Evolutionary conservation across 768 basidiomycete genomes (phyloP).

Genomic region (Boletus vermiculosoides): DNA sequence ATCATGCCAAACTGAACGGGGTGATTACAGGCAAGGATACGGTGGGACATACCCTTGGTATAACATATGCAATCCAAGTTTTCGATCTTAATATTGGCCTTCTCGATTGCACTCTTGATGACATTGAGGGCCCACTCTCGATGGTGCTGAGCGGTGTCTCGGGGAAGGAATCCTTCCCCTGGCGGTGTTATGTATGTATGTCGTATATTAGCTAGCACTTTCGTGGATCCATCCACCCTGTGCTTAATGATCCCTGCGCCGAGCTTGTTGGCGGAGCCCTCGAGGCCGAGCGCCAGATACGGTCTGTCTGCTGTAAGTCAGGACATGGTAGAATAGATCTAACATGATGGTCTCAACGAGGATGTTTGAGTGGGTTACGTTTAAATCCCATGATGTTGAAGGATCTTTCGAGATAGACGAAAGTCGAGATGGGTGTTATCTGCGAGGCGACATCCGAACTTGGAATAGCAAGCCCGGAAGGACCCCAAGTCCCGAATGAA

Average conservation of each 20-base stretch:
- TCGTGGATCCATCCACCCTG: conserved; percentile 63
- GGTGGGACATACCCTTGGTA: conserved; percentile 75
- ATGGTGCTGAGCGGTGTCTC: conserved; percentile 95
- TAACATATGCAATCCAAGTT: conserved; percentile 95
- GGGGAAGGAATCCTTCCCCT: conserved; percentile 94
- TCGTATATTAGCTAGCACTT: conserved; percentile 87
- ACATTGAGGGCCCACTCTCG: conserved; percentile 88
- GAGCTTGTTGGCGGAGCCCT: conserved; percentile 97
- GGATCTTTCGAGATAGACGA: conserved; percentile 20
- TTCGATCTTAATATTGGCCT: conserved; percentile 66
- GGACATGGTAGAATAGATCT: conserved; percentile 8
- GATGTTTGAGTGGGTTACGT: conserved; percentile 30
- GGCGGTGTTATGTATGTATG: conserved; percentile 99
- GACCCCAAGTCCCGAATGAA: neutral
- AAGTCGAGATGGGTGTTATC: conserved; percentile 1
- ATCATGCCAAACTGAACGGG: neutral
- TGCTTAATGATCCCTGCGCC: conserved; percentile 93
- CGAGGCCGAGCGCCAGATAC: conserved; percentile 89
- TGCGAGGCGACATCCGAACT: neutral
- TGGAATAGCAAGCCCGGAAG: neutral
- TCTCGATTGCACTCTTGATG: conserved; percentile 69
- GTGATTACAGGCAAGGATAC: neutral
- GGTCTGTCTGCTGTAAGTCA: conserved; percentile 49
- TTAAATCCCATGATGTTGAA: conserved; percentile 19
- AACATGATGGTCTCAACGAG: conserved; percentile 28